Evolutionary conservation across 768 basidiomycete species (phyloP).

Genomic region (Tricholoma sp.): DNA sequence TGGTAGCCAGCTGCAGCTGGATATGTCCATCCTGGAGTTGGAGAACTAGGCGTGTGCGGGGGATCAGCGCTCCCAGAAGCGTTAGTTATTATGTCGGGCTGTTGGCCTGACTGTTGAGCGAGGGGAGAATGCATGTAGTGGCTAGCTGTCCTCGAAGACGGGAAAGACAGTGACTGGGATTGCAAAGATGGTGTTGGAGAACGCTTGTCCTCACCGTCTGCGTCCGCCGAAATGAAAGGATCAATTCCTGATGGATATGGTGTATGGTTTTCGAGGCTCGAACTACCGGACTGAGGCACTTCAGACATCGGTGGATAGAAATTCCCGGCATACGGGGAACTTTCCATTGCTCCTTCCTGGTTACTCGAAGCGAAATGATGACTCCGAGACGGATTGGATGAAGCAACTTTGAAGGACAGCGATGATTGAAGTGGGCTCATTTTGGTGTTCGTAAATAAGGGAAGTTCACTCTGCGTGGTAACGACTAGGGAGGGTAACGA

Average conservation of each 20-base stretch:
- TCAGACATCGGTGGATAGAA: background rate
- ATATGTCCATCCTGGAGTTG: constrained; percentile 8
- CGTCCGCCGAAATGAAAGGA: constrained; percentile 11
- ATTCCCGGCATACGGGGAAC: background rate
- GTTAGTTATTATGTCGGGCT: background rate
- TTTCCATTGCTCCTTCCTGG: background rate
- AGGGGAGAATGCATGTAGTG: background rate
- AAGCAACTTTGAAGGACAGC: constrained; percentile 20
- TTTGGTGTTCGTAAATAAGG: constrained; percentile 3
- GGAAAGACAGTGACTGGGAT: constrained; percentile 2
- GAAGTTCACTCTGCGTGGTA: constrained; percentile 20
- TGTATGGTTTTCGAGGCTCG: background rate
- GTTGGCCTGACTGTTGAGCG: background rate
- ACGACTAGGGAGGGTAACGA: constrained; percentile 18
- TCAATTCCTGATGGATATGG: constrained; percentile 1
- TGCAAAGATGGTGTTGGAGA: constrained; percentile 1
- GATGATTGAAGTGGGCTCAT: constrained; percentile 21
- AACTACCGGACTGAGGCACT: background rate
- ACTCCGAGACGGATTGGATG: constrained; percentile 8
- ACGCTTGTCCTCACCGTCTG: constrained; percentile 10
- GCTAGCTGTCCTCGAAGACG: constrained; percentile 1
- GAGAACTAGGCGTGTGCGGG: background rate
- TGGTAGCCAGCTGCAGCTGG: background rate
- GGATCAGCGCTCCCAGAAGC: background rate
- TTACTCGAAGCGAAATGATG: constrained; percentile 4